Percentiles rank a stretch among this genome's conserved stretches.
Evolutionary conservation across 2,329 filamentous ascomycete species (phyloP).

Genomic region (Grosmannia penicillata): DNA sequence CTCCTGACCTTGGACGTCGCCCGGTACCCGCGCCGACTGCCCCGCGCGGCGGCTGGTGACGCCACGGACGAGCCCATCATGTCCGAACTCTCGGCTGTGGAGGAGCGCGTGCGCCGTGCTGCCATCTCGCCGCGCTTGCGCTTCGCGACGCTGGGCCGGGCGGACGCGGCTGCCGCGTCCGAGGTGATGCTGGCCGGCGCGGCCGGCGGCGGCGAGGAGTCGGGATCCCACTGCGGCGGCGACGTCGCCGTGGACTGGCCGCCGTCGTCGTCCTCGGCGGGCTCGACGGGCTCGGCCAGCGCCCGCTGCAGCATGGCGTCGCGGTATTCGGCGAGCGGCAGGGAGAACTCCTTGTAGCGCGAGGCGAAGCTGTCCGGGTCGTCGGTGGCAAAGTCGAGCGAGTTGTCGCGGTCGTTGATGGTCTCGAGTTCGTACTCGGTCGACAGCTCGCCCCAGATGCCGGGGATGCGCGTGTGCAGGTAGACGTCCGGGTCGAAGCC

Average conservation of each 20-base stretch:
- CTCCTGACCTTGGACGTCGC: background rate
- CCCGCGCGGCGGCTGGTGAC: constrained; percentile 6
- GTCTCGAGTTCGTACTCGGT: constrained; percentile 74
- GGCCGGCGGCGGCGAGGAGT: constrained; percentile 4
- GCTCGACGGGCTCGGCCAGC: background rate
- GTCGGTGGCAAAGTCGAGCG: constrained; percentile 9
- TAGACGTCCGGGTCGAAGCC: constrained; percentile 57
- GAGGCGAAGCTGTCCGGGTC: constrained; percentile 1
- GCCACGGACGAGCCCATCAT: constrained; percentile 5
- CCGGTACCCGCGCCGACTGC: constrained; percentile 5
- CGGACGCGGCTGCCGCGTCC: background rate
- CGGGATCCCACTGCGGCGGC: constrained; percentile 11
- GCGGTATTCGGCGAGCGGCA: constrained; percentile 11
- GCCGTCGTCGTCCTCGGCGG: constrained; percentile 1
- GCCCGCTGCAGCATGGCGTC: constrained; percentile 10
- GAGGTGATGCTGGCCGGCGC: background rate
- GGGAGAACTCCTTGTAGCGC: constrained; percentile 12
- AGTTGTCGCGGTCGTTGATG: constrained; percentile 47
- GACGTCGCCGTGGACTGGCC: constrained; percentile 7
- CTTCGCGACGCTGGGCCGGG: constrained; percentile 3
- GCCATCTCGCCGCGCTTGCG: constrained; percentile 10
- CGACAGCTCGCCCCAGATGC: constrained; percentile 80
- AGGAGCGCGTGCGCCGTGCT: constrained; percentile 8
- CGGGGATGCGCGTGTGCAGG: constrained; percentile 73
- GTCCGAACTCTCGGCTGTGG: constrained; percentile 10